Evolutionary conservation across 371 early-diverging fungal species (phyloP).

Genomic region (Actinomortierella wolfii): DNA sequence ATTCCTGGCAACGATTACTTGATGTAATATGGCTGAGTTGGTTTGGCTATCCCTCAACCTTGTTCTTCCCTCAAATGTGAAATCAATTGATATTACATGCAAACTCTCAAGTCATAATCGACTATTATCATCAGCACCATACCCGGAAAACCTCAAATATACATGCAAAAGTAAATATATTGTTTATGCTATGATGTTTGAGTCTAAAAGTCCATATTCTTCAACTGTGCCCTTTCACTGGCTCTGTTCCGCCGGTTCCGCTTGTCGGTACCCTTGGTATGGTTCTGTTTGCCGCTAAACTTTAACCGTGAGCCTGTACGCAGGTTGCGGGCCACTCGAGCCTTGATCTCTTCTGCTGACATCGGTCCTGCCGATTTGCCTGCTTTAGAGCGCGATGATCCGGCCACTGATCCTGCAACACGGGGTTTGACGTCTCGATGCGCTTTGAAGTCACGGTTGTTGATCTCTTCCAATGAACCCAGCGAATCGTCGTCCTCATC

Average conservation of each 20-base stretch:
- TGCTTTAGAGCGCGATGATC: slow-evolving; percentile 26
- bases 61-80: too few species aligned
- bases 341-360: slow-evolving; percentile 59
- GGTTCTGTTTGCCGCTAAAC: slow-evolving; percentile 50
- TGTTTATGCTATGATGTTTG: too few species aligned
- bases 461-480: slow-evolving; percentile 47
- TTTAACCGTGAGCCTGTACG: slow-evolving; percentile 45
- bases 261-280: slow-evolving; percentile 62
- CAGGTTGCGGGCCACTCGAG: slow-evolving; percentile 61
- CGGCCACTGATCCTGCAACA: slow-evolving; percentile 31
- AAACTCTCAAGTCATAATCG: too few species aligned
- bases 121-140: too few species aligned
- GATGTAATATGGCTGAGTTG: too few species aligned
- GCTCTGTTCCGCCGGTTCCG: slow-evolving; percentile 46
- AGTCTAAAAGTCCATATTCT: slow-evolving; percentile 11
- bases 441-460: slow-evolving; percentile 64
- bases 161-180: neutral
- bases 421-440: slow-evolving; percentile 53
- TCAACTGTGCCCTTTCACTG: slow-evolving; percentile 24
- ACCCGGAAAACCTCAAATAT: too few species aligned
- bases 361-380: slow-evolving; percentile 45
- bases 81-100: too few species aligned
- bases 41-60: too few species aligned
- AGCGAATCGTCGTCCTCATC: slow-evolving; percentile 44
- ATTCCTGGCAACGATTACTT: too few species aligned